A percentile compares a stretch with the other conserved stretches of the same genome.
Conservation (phyloP, 2,329 filamentous ascomycete species). For the Dactylellina cionopaga region DNA sequence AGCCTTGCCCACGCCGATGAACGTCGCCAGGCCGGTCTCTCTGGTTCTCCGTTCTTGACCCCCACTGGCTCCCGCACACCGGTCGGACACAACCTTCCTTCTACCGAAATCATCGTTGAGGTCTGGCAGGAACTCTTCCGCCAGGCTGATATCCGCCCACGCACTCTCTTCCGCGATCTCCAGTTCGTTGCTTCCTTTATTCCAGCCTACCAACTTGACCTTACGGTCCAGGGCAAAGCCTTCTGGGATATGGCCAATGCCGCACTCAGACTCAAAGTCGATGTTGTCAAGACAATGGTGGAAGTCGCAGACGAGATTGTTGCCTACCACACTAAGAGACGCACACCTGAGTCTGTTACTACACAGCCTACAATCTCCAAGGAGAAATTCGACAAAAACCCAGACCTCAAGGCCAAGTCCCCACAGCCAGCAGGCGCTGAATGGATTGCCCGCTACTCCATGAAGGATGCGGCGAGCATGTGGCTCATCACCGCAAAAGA, state of each 20-base stretch:
- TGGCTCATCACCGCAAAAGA: conserved; percentile 94
- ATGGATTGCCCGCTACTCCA: conserved; percentile 66
- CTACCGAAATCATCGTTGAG: conserved; percentile 72
- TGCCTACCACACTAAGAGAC: conserved; percentile 74
- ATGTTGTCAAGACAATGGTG: conserved; percentile 86
- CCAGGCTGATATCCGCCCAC: conserved; percentile 75
- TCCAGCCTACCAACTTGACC: conserved; percentile 70
- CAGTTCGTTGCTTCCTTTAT: conserved; percentile 78
- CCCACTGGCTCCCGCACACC: conserved; percentile 56
- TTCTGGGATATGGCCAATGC: conserved; percentile 92
- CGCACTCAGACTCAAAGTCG: conserved; percentile 85
- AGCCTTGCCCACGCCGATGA: conserved; percentile 77
- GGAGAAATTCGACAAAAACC: conserved; percentile 58
- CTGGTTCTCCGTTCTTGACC: conserved; percentile 56
- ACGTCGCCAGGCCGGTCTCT: conserved; percentile 66
- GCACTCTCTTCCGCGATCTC: conserved; percentile 81
- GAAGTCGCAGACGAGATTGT: conserved; percentile 77
- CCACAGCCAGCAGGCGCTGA: conserved; percentile 53
- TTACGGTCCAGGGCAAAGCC: conserved; percentile 73
- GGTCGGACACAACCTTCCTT: conserved; percentile 59
- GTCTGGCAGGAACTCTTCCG: conserved; percentile 75
- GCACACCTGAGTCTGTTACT: conserved; percentile 60
- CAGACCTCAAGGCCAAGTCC: conserved; percentile 53
- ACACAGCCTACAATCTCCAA: conserved; percentile 35
- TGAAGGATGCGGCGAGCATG: conserved; percentile 86